phyloP scores from a whole-genome alignment of 2,329 filamentous ascomycete genomes.

The Teratosphaeria nubilosa region DNA sequence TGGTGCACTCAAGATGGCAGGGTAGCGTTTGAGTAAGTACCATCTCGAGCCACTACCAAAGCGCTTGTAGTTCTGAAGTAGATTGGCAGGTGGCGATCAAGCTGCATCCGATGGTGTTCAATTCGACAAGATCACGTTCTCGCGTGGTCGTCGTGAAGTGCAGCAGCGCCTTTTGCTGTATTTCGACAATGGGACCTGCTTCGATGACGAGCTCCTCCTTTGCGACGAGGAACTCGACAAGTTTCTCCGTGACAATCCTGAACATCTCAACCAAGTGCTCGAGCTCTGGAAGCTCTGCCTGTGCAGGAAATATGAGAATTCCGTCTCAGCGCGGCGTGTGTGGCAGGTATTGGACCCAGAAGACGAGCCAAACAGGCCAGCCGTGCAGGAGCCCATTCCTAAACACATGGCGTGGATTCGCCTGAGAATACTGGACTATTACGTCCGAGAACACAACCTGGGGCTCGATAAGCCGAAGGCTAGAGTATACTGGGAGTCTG shows the following conservation, averaged over 20 bases:
- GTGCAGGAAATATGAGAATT: not conserved
- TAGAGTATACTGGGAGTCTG: not conserved
- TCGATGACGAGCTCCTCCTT: not conserved
- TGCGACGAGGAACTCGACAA: not conserved
- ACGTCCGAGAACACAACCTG: not conserved
- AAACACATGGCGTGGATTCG: not conserved
- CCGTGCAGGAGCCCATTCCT: not conserved
- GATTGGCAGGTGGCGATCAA: not conserved
- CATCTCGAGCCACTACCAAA: not conserved
- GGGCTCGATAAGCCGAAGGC: not conserved
- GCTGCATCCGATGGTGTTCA: not conserved
- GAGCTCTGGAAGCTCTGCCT: not conserved
- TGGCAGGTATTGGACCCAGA: not conserved
- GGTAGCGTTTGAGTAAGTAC: not conserved
- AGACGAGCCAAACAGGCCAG: not conserved
- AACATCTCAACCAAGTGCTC: not conserved
- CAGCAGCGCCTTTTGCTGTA: not conserved
- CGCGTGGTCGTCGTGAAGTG: not conserved
- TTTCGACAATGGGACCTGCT: not conserved
- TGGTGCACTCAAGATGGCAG: not conserved
- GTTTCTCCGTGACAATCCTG: not conserved
- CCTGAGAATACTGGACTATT: not conserved
- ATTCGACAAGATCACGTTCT: not conserved
- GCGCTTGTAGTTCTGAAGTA: not conserved
- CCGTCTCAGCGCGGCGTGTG: not conserved